Evolutionary conservation across 768 basidiomycete species (phyloP).

Genomic region (Rhodotorula sphaerocarpa): DNA sequence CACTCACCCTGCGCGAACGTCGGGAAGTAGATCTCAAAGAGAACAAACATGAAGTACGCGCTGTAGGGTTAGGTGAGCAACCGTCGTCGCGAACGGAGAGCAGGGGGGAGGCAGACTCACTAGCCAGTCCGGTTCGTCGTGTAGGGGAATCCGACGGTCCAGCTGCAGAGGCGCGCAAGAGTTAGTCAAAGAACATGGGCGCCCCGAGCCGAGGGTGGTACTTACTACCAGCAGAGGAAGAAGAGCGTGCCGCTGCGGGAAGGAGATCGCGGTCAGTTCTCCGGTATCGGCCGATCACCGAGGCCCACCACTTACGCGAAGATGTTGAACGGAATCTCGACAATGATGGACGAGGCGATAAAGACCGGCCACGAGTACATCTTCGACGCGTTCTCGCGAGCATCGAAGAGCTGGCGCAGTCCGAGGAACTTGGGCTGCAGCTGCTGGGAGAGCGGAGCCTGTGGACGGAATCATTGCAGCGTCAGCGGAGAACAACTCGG

Average conservation of each 20-base stretch:
- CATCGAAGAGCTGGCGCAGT: conserved; percentile 57
- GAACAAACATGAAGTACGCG: conserved; percentile 44
- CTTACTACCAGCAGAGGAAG: conserved; percentile 57
- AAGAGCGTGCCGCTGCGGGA: conserved; percentile 45
- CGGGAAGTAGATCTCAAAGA: conserved; percentile 58
- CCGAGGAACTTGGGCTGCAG: conserved; percentile 57
- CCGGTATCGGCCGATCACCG: neutral
- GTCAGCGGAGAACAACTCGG: conserved; percentile 7
- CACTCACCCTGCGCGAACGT: conserved; percentile 44
- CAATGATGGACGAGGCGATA: conserved; percentile 23
- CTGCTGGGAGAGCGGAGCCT: conserved; percentile 56
- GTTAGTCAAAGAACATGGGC: neutral
- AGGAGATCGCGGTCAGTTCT: neutral
- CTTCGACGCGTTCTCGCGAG: conserved; percentile 57
- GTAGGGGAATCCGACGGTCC: conserved; percentile 5
- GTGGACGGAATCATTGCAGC: no score
- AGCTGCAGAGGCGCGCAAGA: neutral
- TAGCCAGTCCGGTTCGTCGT: conserved; percentile 45
- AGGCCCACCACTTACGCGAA: neutral
- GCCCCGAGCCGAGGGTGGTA: neutral
- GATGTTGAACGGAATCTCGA: conserved; percentile 37
- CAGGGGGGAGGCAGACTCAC: conserved; percentile 56
- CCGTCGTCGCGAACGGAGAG: neutral
- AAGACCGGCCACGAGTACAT: conserved; percentile 56
- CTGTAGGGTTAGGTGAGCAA: neutral